A percentile compares a stretch with the other conserved stretches of the same genome.
These are phyloP conservation scores for Arachis hypogaea DNA, from an alignment of 306 rosid species.

Conservation along the genomic window DNA sequence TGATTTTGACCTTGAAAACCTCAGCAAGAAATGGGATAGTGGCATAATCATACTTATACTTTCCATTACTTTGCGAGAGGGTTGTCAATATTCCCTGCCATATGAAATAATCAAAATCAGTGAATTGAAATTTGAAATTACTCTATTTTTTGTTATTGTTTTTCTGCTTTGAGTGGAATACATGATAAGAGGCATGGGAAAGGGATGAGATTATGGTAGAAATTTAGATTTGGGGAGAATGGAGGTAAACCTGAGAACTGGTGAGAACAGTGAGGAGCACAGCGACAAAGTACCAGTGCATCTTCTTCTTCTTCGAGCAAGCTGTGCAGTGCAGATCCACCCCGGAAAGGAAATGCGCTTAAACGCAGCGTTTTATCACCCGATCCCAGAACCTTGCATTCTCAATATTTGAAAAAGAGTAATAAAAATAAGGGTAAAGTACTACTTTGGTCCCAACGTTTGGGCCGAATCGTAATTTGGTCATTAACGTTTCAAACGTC, in stretches of 20 bases:
- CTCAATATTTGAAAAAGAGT: too few relatives aligned
- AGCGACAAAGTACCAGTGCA: constrained; percentile 55
- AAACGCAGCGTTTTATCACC: constrained; percentile 37
- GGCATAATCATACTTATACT: constrained; percentile 80
- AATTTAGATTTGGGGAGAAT: neutral
- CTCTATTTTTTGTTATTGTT: neutral
- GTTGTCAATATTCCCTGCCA: constrained; percentile 87
- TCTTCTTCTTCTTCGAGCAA: constrained; percentile 37
- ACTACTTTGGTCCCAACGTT: too few relatives aligned
- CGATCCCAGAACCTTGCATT: too few relatives aligned
- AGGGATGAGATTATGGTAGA: constrained; percentile 22
- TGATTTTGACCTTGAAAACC: constrained; percentile 64
- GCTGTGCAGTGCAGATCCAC: constrained; percentile 29
- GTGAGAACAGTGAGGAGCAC: constrained; percentile 54
- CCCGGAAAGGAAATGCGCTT: neutral
- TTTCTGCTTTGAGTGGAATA: neutral
- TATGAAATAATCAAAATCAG: constrained; percentile 20
- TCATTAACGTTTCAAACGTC: too few relatives aligned
- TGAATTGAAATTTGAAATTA: neutral
- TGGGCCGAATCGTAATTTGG: too few relatives aligned
- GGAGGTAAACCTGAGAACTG: constrained; percentile 49
- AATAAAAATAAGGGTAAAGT: too few relatives aligned
- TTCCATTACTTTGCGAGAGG: constrained; percentile 80
- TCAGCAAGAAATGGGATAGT: constrained; percentile 97
- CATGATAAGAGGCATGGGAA: neutral